Conservation (phyloP, 306 rosid genomes). For the Trifolium fragiferum region DNA sequence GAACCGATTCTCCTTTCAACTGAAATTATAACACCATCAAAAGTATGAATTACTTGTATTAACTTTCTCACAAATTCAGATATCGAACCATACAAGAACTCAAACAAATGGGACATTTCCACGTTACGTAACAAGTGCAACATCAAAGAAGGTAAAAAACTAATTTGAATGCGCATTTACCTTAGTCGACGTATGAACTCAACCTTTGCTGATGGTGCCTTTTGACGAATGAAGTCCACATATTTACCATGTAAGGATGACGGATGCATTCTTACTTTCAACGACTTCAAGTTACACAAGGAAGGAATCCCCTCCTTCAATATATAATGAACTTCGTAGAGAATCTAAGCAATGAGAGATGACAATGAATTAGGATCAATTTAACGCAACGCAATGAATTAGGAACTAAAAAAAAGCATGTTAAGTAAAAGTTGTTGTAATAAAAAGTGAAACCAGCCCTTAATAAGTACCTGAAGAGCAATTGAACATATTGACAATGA, state of each 20-base stretch:
- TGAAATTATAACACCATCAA: not conserved
- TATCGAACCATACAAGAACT: too few relatives aligned
- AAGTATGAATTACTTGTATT: too few relatives aligned
- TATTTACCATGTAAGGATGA: not conserved
- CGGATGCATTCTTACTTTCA: not conserved
- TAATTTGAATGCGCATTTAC: not conserved
- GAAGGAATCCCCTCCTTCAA: not conserved
- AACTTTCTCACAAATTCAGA: too few relatives aligned
- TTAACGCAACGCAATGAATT: too few relatives aligned
- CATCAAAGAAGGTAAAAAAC: too few relatives aligned
- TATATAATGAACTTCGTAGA: not conserved
- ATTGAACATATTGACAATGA: not conserved
- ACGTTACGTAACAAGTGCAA: too few relatives aligned
- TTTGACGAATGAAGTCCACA: not conserved
- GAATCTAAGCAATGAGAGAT: not conserved
- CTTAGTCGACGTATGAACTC: not conserved
- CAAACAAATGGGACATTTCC: too few relatives aligned
- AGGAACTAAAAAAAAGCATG: too few relatives aligned
- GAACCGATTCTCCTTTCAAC: not conserved
- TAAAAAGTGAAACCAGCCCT: not conserved
- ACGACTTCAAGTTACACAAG: not conserved
- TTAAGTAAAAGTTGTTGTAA: too few relatives aligned
- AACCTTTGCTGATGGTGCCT: not conserved
- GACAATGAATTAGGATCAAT: not conserved
- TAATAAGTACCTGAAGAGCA: not conserved